Evolutionary conservation across 2,329 filamentous ascomycete genomes (phyloP).

Genomic region (Aspergillus fructus): DNA sequence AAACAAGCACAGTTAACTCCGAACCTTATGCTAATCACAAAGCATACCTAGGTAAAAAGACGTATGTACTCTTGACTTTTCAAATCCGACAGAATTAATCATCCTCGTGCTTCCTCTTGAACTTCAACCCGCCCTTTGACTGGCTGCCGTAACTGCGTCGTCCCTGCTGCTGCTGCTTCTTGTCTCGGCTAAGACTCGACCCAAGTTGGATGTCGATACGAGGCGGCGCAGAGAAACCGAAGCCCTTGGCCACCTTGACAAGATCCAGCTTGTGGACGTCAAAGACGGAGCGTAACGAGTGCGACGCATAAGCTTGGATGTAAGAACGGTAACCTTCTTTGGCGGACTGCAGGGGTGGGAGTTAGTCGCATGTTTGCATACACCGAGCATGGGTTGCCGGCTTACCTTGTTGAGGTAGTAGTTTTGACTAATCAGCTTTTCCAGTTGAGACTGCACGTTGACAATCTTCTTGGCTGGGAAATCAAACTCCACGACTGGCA

Average conservation of each 20-base stretch:
- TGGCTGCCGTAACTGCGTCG: conserved; percentile 76
- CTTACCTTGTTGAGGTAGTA: conserved; percentile 90
- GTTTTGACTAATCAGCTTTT: conserved; percentile 91
- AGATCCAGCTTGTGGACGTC: conserved; percentile 80
- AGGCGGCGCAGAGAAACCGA: conserved; percentile 75
- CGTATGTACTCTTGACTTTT: conserved; percentile 3
- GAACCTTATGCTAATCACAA: conserved; percentile 17
- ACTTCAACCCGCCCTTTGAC: conserved; percentile 55
- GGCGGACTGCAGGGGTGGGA: conserved; percentile 50
- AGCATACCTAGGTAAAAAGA: conserved; percentile 5
- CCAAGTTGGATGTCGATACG: conserved; percentile 77
- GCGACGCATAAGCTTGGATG: conserved; percentile 90
- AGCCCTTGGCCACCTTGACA: conserved; percentile 79
- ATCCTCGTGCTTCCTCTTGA: conserved; percentile 50
- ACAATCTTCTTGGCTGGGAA: conserved; percentile 90
- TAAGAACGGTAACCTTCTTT: conserved; percentile 83
- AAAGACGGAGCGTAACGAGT: conserved; percentile 78
- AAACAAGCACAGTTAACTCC: conserved; percentile 2
- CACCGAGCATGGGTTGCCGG: conserved; percentile 1
- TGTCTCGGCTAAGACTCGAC: conserved; percentile 71
- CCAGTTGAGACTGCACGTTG: conserved; percentile 85
- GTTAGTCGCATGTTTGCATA: not conserved
- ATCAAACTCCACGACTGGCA: conserved; percentile 94
- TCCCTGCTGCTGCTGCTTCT: conserved; percentile 60
- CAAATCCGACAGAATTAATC: conserved; percentile 17